These are phyloP conservation scores for Leccinum brunneo-olivaceum DNA, from an alignment of 1,284 basidiomycete species.

Conservation along the genomic window DNA sequence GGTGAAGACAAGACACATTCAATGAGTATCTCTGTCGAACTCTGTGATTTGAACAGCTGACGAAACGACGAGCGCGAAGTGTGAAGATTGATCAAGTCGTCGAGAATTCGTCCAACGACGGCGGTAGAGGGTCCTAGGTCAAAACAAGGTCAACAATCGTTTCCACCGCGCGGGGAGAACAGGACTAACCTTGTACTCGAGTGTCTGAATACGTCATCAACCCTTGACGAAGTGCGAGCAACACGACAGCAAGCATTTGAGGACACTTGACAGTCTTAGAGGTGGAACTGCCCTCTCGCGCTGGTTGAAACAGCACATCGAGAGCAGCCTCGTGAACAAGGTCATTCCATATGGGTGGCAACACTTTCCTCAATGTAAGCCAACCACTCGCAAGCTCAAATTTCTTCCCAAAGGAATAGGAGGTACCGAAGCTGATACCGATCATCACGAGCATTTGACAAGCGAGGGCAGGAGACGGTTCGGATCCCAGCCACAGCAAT, in stretches of 20 bases:
- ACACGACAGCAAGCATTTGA: slow-evolving; percentile 61
- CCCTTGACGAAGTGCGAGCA: slow-evolving; percentile 51
- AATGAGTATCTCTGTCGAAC: slow-evolving; percentile 58
- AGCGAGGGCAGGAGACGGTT: slow-evolving; percentile 54
- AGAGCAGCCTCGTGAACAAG: slow-evolving; percentile 60
- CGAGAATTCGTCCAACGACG: slow-evolving; percentile 38
- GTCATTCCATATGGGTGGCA: slow-evolving; percentile 63
- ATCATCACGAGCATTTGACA: slow-evolving; percentile 57
- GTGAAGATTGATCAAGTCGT: slow-evolving; percentile 62
- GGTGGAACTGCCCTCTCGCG: neutral
- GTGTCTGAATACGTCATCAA: slow-evolving; percentile 18
- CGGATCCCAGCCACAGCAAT: slow-evolving; percentile 66
- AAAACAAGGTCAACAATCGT: neutral
- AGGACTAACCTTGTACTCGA: slow-evolving; percentile 12
- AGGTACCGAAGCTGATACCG: slow-evolving; percentile 45
- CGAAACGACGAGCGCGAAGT: slow-evolving; percentile 54
- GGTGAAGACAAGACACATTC: slow-evolving; percentile 53
- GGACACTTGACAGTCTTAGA: slow-evolving; percentile 15
- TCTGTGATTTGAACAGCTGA: slow-evolving; percentile 63
- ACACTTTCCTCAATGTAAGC: slow-evolving; percentile 55
- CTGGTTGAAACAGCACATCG: slow-evolving; percentile 54
- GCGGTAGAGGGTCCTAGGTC: slow-evolving; percentile 19
- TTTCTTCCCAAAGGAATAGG: slow-evolving; percentile 58
- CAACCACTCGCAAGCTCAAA: slow-evolving; percentile 75
- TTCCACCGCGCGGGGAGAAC: too few species aligned